Evolutionary conservation across 768 basidiomycete genomes (phyloP), one percentile per base, ranked within the genome.

Genomic region (Suillus paluster): DNA sequence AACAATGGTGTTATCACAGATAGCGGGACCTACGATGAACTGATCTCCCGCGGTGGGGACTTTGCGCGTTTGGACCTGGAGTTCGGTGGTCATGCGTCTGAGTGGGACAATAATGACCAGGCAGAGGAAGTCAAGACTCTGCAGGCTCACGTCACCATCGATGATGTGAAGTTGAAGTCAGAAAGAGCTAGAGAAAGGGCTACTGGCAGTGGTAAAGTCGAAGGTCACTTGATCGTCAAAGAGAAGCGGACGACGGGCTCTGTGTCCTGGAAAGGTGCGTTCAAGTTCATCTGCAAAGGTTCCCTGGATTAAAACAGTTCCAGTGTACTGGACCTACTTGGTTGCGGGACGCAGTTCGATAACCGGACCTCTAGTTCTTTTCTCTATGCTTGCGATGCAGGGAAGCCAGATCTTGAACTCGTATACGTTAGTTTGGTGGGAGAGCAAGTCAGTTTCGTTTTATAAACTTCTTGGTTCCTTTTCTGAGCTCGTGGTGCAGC

Each of bases 391-490:
- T 8, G 64, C 87, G 30, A 88, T 89, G 86, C 88, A 88, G 76
- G 82, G 76, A 30, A 83, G 81, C 59, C 82, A 84, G 67, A 81
- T 89, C 57, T 71, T 87, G 66, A 88, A 85, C 65, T 83, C 84
- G 58, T 89, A 90, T 63, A 87, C 86, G 52, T 76, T 92, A 17
- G 85, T 90, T 19, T 91, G 86, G 84, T 89, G 90, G 90, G 83
- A 90, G 69, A 79, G 76, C 46, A 81, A 88, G 85, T 86, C 50
- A 58, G 81, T 75, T 1, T 21, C 30, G 25, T 39, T 46, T 58
- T 38, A 33, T 44, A 3, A 7, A n/a, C 21, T 2, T 5, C 3
- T 54, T 30, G 33, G 33, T 54, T 52, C n/a, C 46, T 9, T 21
- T 34, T n/a, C 36, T 53, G 30, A 33, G 38, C 49, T 50, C 4